Base-by-base conservation (phyloP, 345 rosid species). In the Crucihimalaya himalaica region DNA sequence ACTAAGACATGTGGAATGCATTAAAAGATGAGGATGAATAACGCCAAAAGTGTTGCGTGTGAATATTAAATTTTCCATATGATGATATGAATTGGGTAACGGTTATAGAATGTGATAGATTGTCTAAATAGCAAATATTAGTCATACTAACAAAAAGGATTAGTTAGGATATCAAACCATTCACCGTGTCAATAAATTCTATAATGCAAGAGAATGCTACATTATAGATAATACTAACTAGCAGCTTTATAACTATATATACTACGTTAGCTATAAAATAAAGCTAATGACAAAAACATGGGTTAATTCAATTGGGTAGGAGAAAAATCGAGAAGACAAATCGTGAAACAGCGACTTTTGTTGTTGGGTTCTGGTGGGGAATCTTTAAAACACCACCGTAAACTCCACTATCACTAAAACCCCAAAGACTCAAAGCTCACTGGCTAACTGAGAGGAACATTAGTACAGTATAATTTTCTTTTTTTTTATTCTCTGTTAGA, bases 301-400 rank as follows among this genome's bases (percentile, higher is more conserved):
- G 37, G 57, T 68, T 61, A 53, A 52, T 23, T 42, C n/a, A 10
- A 43, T 42, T 75, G 8, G 39, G 40, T 68, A 69, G 69, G 62
- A 2, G 18, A 39, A 7, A 21, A 42, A 68, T 6, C 73, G 39
- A 67, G 4, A 28, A 54, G 68, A 75, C 73, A 67, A 23, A 58
- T 42, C 16, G 39, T 31, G 34, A 51, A 61, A 34, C n/a, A 31
- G 10, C 0, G 68, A 60, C 56, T 40, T 67, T 62, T 20, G 27
- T 61, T 43, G 79, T 61, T 52, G 34, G 74, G 19, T 61, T 68
- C 20, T 75, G 50, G 74, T 75, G 64, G 74, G 70, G 64, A 16
- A 8, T 8, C 70, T 61, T 61, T 15, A 13, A 68, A 68, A 34
- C 69, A 31, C 56, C n/a, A 69, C 75, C 75, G 70, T 62, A 62